These are phyloP conservation scores for Gracilaria gracilis DNA, from an alignment of 23 red algal species.

Conservation along the genomic window DNA sequence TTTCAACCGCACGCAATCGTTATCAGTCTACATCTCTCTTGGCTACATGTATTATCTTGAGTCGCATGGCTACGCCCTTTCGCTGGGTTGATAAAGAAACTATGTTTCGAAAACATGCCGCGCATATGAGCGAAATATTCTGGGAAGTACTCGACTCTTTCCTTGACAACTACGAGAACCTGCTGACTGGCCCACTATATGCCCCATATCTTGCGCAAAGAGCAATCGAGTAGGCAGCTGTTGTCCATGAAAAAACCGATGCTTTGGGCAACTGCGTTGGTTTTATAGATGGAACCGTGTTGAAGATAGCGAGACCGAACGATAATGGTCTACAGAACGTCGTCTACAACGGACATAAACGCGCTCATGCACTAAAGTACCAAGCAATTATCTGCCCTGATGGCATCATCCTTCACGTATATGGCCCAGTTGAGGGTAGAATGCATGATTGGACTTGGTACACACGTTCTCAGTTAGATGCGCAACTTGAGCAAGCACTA, in stretches of 20 bases:
- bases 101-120: background rate
- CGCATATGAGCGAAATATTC: conserved; percentile 36
- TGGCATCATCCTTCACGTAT: conserved; percentile 8
- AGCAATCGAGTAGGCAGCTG: background rate
- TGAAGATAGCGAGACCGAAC: background rate
- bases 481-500: background rate
- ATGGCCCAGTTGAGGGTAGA: background rate
- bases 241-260: background rate
- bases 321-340: background rate
- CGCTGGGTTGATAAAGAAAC: conserved; percentile 12
- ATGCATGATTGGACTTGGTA: conserved; percentile 3
- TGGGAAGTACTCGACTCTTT: background rate
- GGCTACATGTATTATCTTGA: conserved; percentile 3
- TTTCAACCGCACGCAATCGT: background rate
- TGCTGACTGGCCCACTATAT: background rate
- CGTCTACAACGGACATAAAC: conserved; percentile 35
- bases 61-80: conserved; percentile 1
- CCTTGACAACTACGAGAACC: background rate
- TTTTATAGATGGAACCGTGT: conserved; percentile 39
- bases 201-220: background rate
- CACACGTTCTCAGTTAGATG: background rate
- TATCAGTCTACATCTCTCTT: background rate
- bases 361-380: background rate
- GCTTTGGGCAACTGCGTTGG: conserved; percentile 23
- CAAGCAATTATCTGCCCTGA: conserved; percentile 12